These are phyloP conservation scores for Fusarium poae DNA, from an alignment of 2,329 filamentous ascomycete species.

Conservation along the genomic window DNA sequence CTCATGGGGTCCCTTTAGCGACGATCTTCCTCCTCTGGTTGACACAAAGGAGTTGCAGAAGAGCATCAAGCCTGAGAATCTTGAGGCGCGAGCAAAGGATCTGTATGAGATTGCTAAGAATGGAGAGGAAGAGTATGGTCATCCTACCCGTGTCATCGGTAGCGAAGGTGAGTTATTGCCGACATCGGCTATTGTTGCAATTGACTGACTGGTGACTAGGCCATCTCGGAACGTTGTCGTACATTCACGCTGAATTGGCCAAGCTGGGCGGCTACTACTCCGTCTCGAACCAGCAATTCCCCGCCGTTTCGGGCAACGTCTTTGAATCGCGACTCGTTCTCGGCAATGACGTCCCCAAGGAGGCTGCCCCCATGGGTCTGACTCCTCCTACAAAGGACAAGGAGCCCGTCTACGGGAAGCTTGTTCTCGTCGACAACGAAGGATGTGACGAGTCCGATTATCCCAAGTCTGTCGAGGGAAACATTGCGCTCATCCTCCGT, in stretches of 20 bases:
- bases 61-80: conserved; percentile 66
- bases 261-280: conserved; percentile 71
- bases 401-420: conserved; percentile 69
- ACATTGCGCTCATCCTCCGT: conserved; percentile 78
- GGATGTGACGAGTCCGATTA: conserved; percentile 76
- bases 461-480: conserved; percentile 67
- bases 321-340: conserved; percentile 70
- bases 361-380: conserved; percentile 71
- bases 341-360: conserved; percentile 63
- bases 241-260: conserved; percentile 69
- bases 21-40: conserved; percentile 58
- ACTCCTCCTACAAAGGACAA: conserved; percentile 74
- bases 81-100: conserved; percentile 70
- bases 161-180: conserved; percentile 64
- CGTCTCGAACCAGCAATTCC: conserved; percentile 73
- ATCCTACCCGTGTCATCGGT: conserved; percentile 79
- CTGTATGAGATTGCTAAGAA: conserved; percentile 73
- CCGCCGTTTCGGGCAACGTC: conserved; percentile 71
- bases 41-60: conserved; percentile 68
- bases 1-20: conserved; percentile 35
- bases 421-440: conserved; percentile 71
- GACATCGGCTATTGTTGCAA: conserved; percentile 2
- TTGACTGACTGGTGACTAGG: conserved; percentile 56
- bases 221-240: conserved; percentile 73
- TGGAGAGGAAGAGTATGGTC: conserved; percentile 71